phyloP scores from a whole-genome alignment of 345 rosid species.

The Eucalyptus caleyi region DNA sequence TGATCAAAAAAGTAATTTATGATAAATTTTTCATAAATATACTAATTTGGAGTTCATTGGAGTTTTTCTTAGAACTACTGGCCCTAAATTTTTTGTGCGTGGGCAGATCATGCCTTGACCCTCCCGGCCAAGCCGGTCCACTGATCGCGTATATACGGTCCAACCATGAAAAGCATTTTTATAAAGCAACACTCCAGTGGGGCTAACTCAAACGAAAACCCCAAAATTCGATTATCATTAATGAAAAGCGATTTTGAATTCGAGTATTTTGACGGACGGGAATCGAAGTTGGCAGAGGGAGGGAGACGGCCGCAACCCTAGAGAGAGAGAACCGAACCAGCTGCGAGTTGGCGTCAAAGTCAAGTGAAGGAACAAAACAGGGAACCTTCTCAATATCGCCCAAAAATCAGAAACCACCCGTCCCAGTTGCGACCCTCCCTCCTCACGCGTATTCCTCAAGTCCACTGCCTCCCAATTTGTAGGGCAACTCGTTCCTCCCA shows the following conservation, averaged over 20 bases:
- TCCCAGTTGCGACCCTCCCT: neutral
- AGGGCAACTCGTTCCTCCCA: neutral
- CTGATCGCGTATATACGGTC: neutral
- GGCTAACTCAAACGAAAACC: neutral
- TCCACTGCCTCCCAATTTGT: neutral
- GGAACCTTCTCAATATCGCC: neutral
- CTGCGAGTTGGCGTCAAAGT: neutral
- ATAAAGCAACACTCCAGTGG: neutral
- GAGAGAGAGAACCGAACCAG: neutral
- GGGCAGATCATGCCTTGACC: neutral
- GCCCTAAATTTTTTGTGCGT: neutral
- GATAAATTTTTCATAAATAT: too few species aligned
- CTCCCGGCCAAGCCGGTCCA: neutral
- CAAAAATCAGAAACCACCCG: neutral
- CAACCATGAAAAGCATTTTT: too few species aligned
- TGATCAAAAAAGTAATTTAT: too few species aligned
- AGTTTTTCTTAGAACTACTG: too few species aligned
- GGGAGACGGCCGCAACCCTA: neutral
- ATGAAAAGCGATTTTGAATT: neutral
- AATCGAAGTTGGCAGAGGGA: neutral
- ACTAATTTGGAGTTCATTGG: too few species aligned
- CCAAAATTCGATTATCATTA: neutral
- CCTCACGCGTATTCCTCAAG: neutral
- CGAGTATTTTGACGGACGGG: neutral
- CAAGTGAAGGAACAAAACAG: neutral